Evolutionary conservation across 2,329 filamentous ascomycete genomes (phyloP), one percentile per base, ranked within the genome.

Genomic region (Ceratocystis papillata): DNA sequence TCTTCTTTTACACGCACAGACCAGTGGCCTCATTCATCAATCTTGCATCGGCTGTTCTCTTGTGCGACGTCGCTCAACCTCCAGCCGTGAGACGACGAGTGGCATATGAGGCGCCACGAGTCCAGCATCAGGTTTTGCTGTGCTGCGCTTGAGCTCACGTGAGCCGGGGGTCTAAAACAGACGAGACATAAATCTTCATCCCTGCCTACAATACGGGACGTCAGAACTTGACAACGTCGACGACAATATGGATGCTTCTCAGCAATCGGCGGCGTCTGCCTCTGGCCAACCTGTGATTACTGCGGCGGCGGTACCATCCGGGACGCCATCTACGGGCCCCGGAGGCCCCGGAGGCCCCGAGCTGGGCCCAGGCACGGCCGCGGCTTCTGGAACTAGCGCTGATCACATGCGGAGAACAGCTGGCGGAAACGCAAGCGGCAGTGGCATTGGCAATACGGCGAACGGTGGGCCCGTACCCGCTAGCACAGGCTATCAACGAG

Each of bases 401-500:
- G 62, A 48, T 17, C n/a, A n/a, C 12, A 10, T 48, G 25, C 62
- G 62, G 2, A 30, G 45, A 33, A 15, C 44, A 17, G 28, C 62
- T 17, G 62, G 28, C 20, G 63, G 46, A 2, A 67, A 59, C 41
- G 57, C 64, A 15, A 67, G 63, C 30, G 66, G 66, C 15, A 67
- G 66, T 41, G 66, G 66, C 22, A 67, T 67, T 12, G 66, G 57
- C 5, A 67, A 67, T 48, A 46, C 45, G 7, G 28, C 33, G 2
- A 15, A 28, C 2, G 45, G 28, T 33, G 55, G 55, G 3, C 5
- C 28, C 17, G 28, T 6, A 7, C 7, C 55, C 15, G 5, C 28
- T 30, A 37, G 55, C 48, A 33, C 63, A 22, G 46, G 62, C 45
- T 30, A 62, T 45, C 65, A 55, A 20, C 62, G 50, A 20, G 22